Percentiles rank a stretch among this genome's conserved stretches.
These are phyloP conservation scores for Cytospora leucostoma DNA, from an alignment of 2,329 filamentous ascomycete species.

Conservation along the genomic window DNA sequence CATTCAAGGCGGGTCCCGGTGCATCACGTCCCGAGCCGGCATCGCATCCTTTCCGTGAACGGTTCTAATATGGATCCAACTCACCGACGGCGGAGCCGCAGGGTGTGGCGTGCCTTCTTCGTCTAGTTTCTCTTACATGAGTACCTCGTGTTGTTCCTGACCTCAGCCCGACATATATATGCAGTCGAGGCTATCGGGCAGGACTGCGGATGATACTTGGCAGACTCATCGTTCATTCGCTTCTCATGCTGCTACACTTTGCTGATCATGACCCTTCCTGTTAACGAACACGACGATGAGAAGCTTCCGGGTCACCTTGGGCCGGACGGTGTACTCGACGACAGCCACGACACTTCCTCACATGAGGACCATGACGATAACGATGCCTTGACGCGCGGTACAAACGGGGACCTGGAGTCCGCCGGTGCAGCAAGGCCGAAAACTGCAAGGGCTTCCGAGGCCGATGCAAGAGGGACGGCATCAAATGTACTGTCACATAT, in stretches of 20 bases:
- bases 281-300: not conserved
- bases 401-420: slow-evolving; percentile 10
- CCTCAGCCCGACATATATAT: not conserved
- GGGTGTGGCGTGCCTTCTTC: not conserved
- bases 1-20: not conserved
- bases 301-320: not conserved
- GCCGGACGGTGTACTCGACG: not conserved
- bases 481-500: slow-evolving; percentile 28
- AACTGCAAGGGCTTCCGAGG: slow-evolving; percentile 15
- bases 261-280: not conserved
- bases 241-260: not conserved
- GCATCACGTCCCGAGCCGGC: slow-evolving; percentile 1
- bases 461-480: slow-evolving; percentile 19
- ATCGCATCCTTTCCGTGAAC: not conserved
- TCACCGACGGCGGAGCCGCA: slow-evolving; percentile 1
- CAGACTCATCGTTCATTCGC: not conserved
- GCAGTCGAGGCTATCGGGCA: not conserved
- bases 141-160: not conserved
- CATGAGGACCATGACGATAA: slow-evolving; percentile 3
- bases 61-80: not conserved
- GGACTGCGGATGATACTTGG: not conserved
- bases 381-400: not conserved
- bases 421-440: slow-evolving; percentile 11
- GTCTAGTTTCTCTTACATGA: not conserved
- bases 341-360: not conserved